These are phyloP conservation scores for Erodium texanum DNA, from an alignment of 441 rosid genomes.

Conservation along the genomic window DNA sequence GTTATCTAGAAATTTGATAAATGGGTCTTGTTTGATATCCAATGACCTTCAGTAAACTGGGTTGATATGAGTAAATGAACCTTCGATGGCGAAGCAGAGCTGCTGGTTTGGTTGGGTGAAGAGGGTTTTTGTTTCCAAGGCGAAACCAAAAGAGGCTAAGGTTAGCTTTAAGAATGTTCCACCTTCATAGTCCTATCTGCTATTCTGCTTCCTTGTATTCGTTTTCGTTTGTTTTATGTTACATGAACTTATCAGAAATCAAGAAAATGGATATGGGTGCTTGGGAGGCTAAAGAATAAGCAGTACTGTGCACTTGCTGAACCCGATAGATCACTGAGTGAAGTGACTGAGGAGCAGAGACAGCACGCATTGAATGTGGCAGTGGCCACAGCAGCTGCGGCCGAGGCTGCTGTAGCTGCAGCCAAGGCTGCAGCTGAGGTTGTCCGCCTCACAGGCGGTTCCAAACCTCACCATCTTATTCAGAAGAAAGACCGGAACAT, in stretches of 20 bases:
- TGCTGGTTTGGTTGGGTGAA: slow-evolving; percentile 68
- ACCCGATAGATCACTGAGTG: slow-evolving; percentile 32
- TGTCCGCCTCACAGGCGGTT: slow-evolving; percentile 48
- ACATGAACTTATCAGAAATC: slow-evolving; percentile 32
- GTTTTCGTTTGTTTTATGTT: not conserved
- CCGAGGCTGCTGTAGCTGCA: slow-evolving; percentile 81
- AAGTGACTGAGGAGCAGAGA: slow-evolving; percentile 65
- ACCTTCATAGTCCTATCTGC: not conserved
- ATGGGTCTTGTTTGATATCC: not conserved
- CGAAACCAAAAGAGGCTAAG: slow-evolving; percentile 44
- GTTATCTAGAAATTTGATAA: not conserved
- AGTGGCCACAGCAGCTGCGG: slow-evolving; percentile 77
- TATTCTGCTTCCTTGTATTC: not conserved
- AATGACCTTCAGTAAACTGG: slow-evolving; percentile 2
- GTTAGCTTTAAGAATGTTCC: slow-evolving; percentile 18
- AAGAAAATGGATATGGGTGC: slow-evolving; percentile 45
- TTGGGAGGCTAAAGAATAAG: slow-evolving; percentile 41
- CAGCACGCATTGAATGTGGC: slow-evolving; percentile 73
- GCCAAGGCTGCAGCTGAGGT: slow-evolving; percentile 86
- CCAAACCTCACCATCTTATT: slow-evolving; percentile 26
- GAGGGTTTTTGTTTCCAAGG: slow-evolving; percentile 41
- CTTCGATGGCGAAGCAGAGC: slow-evolving; percentile 46
- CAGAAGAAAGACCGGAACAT: slow-evolving; percentile 22
- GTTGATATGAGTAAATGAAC: slow-evolving; percentile 24
- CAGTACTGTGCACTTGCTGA: slow-evolving; percentile 40